Base-by-base conservation (phyloP, 805 yeast genomes). In the Saccharomyces eubayanus region DNA sequence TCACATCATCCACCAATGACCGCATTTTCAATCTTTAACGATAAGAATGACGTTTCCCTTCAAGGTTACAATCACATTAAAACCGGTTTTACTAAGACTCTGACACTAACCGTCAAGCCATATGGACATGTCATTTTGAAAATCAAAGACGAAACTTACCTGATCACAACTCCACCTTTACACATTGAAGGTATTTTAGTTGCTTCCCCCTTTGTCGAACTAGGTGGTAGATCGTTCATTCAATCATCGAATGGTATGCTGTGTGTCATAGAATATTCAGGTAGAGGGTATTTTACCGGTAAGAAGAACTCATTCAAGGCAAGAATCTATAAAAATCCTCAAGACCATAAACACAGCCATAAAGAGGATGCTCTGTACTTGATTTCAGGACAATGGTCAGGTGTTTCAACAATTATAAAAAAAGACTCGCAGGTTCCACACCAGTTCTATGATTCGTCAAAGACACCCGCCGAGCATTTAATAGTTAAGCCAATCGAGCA, bases 1-100 rank as follows among this genome's bases (percentile, higher is more conserved):
- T 84, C 91, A 57, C 99, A 94, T 73, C 99, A 94, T 70, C 99
- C 99, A 16, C 98, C 99, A 28, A 85, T 87, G 36, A 91, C 98
- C n/a, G 97, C 94, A 6, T 94, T 90, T 68, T 81, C 90, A 46
- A 80, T 94, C 53, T 74, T 80, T 64, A 90, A 90, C 68, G 87
- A 83, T 57, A 80, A 82, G 63, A 78, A 85, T 68, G 78, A 84
- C 31, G 84, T 85, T 28, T 72, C 75, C 46, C 75, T 90, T 57
- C 87, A 91, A 70, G 99, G 99, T 52, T 92, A 89, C 73, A 91
- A 88, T 66, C 92, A 92, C 43, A 81, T 92, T 65, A 87, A 82
- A 70, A 91, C 97, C 28, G 81, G 88, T 24, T 85, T 94, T 72
- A 78, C 91, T 27, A 77, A 90, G 46, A 77, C 90, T 11, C 77